Evolutionary conservation across 768 basidiomycete species (phyloP).

Genomic region (Pilatotrama ljubarskyi): DNA sequence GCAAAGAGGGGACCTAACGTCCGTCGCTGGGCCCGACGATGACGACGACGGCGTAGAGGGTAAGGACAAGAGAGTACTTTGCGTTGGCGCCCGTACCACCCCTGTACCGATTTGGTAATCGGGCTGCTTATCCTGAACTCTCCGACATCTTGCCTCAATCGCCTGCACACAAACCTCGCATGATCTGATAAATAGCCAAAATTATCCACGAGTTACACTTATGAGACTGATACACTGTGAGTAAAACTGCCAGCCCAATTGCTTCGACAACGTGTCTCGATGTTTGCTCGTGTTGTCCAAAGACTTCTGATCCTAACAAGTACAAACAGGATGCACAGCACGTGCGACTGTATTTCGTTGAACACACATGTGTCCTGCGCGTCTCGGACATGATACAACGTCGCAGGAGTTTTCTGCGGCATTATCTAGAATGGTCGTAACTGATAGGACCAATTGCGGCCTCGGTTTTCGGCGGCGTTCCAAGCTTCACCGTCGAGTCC

Average conservation of each 20-base stretch:
- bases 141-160: not conserved
- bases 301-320: slow-evolving; percentile 1
- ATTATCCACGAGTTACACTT: not conserved
- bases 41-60: slow-evolving; percentile 5
- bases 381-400: too few relatives aligned
- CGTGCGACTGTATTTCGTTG: too few relatives aligned
- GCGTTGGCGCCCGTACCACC: not conserved
- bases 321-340: not conserved
- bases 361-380: too few relatives aligned
- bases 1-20: slow-evolving; percentile 19
- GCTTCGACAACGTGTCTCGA: not conserved
- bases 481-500: too few relatives aligned
- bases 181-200: not conserved
- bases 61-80: not conserved
- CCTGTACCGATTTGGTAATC: not conserved
- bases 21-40: slow-evolving; percentile 5
- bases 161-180: not conserved
- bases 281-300: slow-evolving; percentile 1
- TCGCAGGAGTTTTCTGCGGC: too few relatives aligned
- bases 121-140: not conserved
- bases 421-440: too few relatives aligned
- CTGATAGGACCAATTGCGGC: too few relatives aligned
- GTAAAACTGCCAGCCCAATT: not conserved
- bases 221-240: not conserved
- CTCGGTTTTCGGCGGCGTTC: too few relatives aligned